Evolutionary conservation across 2,329 filamentous ascomycete genomes (phyloP).

Genomic region (Cladosporium sp.): DNA sequence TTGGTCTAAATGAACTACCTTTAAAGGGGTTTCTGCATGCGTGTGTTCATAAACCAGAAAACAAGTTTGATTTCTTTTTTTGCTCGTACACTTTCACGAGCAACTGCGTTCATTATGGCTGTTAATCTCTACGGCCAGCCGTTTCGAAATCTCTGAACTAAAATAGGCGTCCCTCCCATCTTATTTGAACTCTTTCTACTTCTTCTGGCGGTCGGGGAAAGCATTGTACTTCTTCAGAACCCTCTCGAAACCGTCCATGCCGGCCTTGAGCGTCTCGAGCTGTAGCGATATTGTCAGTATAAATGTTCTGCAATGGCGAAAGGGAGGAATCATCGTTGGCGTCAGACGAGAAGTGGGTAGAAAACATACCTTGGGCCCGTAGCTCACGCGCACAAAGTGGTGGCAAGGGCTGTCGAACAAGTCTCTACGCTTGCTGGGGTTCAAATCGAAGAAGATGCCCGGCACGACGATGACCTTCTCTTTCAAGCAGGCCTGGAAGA

Average conservation of each 20-base stretch:
- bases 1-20: not conserved
- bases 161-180: not conserved
- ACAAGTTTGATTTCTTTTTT: not conserved
- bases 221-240: slow-evolving; percentile 67
- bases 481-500: slow-evolving; percentile 90
- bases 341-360: not conserved
- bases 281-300: slow-evolving; percentile 6
- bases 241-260: slow-evolving; percentile 81
- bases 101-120: not conserved
- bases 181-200: not conserved
- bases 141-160: not conserved
- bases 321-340: slow-evolving; percentile 10
- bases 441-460: slow-evolving; percentile 96
- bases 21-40: not conserved
- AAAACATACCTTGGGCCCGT: slow-evolving; percentile 64
- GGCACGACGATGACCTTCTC: slow-evolving; percentile 97
- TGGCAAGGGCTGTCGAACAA: slow-evolving; percentile 94
- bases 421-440: slow-evolving; percentile 84
- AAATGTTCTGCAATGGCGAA: not conserved
- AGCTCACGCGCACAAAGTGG: slow-evolving; percentile 81
- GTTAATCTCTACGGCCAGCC: not conserved
- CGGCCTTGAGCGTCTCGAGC: slow-evolving; percentile 75
- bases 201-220: slow-evolving; percentile 18
- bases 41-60: not conserved
- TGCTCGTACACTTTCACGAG: not conserved